Base-by-base conservation (phyloP, 441 rosid species). In the Biscutella laevigata region DNA sequence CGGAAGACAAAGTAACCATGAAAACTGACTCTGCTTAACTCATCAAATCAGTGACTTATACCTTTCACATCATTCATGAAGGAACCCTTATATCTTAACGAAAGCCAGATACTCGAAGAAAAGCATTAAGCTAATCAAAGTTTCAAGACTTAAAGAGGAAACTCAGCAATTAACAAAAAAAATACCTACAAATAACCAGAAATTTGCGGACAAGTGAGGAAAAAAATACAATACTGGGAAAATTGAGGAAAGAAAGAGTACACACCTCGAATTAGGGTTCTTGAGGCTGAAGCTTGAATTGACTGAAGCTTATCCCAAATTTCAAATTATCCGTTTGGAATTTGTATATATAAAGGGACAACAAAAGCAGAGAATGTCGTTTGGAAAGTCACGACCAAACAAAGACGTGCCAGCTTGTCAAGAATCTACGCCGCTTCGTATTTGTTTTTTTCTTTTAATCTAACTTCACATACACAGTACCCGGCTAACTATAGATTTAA, bases 391-490 rank as follows among this genome's bases (percentile, higher is more conserved):
- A 7, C 24, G 47, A 62, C 53, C 29, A 27, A 47, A 53, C 20
- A 14, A 34, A 55, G 44, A 55, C 68, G 62, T 63, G 68, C 62
- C 68, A 63, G 51, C 62, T 25, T 63, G 62, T 55, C 25, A 21
- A 9, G 29, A 37, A 40, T 63, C 33, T 41, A 39, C 61, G 68
- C 68, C 42, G 40, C 2, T 27, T 12, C 20, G 40, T 17, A n/a
- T 10, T 27, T 34, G 1, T 45, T 39, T 29, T 43, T 26, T 26
- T 1, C 0, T 30, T 3, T 37, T n/a, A n/a, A n/a, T n/a, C n/a
- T n/a, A n/a, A n/a, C n/a, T n/a, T n/a, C n/a, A n/a, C n/a, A n/a
- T n/a, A n/a, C n/a, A n/a, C n/a, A n/a, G n/a, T n/a, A n/a, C n/a
- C n/a, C n/a, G n/a, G n/a, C n/a, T n/a, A n/a, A n/a, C n/a, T n/a